Evolutionary conservation across 768 basidiomycete species (phyloP).

Genomic region (Mycena chlorophos): DNA sequence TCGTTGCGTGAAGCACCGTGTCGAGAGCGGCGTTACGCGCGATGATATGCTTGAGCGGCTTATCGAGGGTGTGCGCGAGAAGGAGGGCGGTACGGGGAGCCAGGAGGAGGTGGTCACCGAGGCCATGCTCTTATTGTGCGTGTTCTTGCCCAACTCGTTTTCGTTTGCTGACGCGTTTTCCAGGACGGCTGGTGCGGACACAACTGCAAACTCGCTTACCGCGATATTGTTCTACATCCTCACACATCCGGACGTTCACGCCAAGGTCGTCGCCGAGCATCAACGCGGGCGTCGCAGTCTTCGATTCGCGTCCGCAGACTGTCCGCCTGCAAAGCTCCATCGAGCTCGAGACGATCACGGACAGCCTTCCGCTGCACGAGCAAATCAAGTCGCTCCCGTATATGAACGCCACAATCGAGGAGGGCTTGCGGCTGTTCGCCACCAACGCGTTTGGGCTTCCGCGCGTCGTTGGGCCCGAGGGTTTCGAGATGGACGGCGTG

Average conservation of each 20-base stretch:
- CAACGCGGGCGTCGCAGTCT: background rate
- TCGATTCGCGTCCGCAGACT: background rate
- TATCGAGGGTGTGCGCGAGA: background rate
- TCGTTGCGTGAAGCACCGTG: constrained; percentile 1
- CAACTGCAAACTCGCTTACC: constrained; percentile 89
- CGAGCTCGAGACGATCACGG: background rate
- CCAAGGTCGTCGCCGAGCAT: constrained; percentile 6
- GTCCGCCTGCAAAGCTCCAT: background rate
- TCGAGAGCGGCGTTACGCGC: constrained; percentile 1
- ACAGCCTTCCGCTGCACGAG: constrained; percentile 47
- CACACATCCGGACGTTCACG: constrained; percentile 59
- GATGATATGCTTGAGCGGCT: background rate
- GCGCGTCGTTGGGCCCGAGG: constrained; percentile 56
- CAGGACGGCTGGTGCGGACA: constrained; percentile 73
- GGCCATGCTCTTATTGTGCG: background rate
- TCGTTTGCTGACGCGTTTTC: background rate
- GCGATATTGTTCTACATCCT: constrained; percentile 87
- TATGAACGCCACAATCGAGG: constrained; percentile 84
- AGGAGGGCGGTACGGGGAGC: background rate
- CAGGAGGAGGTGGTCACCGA: constrained; percentile 1
- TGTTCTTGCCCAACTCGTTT: background rate
- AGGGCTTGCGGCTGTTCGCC: constrained; percentile 80
- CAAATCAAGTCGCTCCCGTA: constrained; percentile 74
- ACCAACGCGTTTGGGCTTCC: constrained; percentile 86
- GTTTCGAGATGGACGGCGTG: constrained; percentile 57